Base-by-base conservation (phyloP, 2,329 filamentous ascomycete genomes). In the Aspergillus transmontanensis region DNA sequence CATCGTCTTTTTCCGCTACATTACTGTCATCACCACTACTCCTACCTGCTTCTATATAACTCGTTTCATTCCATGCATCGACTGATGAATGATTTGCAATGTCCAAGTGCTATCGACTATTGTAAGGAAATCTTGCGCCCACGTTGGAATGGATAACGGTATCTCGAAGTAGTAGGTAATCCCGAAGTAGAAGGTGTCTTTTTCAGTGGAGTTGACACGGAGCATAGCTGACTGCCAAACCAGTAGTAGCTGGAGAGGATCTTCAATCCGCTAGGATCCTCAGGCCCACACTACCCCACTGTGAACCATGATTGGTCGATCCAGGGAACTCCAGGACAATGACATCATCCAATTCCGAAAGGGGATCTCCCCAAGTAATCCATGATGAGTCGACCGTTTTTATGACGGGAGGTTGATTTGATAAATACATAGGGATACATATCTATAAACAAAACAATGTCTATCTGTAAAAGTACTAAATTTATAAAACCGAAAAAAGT, bases 31-130 rank as follows among this genome's bases (percentile, higher is more conserved):
- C 34, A 36, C 34, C 12, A 36, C 36, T 39, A 39, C 36, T 39
- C 5, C 45, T 50, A 19, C 6, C 23, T 26, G 10, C 1, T 48
- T 2, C 41, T 64, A 64, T 62, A 64, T 59, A 63, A 45, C 46
- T 56, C 21, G 43, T 30, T 59, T 32, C 48, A 61, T 53, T 51
- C 54, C 32, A 59, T 48, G 58, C 21, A 43, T 56, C 56, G 50
- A 45, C 59, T 57, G 34, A 61, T 56, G 55, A 58, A 62, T 59
- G 61, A 61, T 56, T 58, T 50, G 58, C 39, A 46, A 59, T 50
- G 21, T 12, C 30, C 23, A 51, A 19, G 11, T 28, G 21, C 46
- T 50, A 30, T 19, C 16, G 23, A 16, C 16, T 16, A 50, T 30
- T 41, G 36, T 16, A 41, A 19, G 19, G 36, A 16, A 19, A 41